Evolutionary conservation across 805 yeast species (phyloP).

Genomic region (Dipodascopsis tothii): DNA sequence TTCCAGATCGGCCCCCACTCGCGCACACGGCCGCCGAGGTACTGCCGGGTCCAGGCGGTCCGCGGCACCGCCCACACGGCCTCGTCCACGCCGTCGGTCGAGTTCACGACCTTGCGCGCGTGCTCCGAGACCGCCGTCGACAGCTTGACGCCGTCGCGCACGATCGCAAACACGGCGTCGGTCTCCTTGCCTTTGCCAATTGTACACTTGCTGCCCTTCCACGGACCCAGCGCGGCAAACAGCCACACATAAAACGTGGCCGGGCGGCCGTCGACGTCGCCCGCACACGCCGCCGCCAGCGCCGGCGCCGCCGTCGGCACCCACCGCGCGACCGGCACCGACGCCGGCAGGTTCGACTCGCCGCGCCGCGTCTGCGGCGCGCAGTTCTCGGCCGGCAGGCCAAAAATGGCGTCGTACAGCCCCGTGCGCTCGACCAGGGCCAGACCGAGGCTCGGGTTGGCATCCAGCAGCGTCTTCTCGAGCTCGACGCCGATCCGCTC

Average conservation of each 20-base stretch:
- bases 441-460: conserved; percentile 18
- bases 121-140: conserved; percentile 50
- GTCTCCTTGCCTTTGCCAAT: conserved; percentile 34
- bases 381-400: conserved; percentile 16
- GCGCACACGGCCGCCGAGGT: conserved; percentile 29
- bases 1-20: conserved; percentile 26
- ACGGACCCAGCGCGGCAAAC: conserved; percentile 45
- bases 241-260: too few species aligned
- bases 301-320: background rate
- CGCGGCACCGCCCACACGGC: conserved; percentile 25
- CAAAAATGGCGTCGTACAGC: conserved; percentile 15
- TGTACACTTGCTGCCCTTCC: conserved; percentile 36
- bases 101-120: conserved; percentile 41
- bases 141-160: conserved; percentile 64
- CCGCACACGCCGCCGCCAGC: too few species aligned
- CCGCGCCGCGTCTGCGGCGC: conserved; percentile 6
- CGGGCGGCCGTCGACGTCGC: too few species aligned
- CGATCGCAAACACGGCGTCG: conserved; percentile 43
- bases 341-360: conserved; percentile 8
- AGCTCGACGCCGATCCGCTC: conserved; percentile 87
- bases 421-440: conserved; percentile 18
- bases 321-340: background rate
- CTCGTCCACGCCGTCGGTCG: conserved; percentile 27
- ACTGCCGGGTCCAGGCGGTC: conserved; percentile 10
- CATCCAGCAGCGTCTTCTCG: conserved; percentile 64